A percentile compares a stretch with the other conserved stretches of the same genome.
These are phyloP conservation scores for Elsinoe perseae DNA, from an alignment of 2,329 filamentous ascomycete species.

Conservation along the genomic window DNA sequence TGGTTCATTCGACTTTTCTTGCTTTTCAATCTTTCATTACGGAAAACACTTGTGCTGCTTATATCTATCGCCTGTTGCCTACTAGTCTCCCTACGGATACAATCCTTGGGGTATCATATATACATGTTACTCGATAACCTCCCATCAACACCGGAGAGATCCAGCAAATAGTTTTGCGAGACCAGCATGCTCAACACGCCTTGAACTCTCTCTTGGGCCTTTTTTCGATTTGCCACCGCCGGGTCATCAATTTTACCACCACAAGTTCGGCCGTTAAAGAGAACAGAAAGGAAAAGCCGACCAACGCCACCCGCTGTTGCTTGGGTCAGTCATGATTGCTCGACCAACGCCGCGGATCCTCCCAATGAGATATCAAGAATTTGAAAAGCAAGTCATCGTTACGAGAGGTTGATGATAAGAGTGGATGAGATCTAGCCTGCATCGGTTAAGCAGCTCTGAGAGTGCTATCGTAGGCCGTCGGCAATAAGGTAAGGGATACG, in stretches of 20 bases:
- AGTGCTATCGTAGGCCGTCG: background rate
- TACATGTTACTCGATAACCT: slow-evolving; percentile 1
- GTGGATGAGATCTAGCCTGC: background rate
- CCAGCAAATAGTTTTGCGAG: background rate
- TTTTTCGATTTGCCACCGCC: background rate
- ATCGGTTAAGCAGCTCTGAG: background rate
- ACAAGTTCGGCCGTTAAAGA: slow-evolving; percentile 5
- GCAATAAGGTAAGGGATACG: background rate
- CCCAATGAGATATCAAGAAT: background rate
- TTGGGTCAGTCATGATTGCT: slow-evolving; percentile 33
- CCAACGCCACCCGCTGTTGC: slow-evolving; percentile 6
- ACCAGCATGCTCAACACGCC: background rate
- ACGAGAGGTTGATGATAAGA: background rate
- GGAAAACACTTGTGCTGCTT: background rate
- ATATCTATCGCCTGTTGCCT: slow-evolving; percentile 4
- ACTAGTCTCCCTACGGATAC: background rate
- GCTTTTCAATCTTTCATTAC: background rate
- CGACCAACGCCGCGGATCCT: slow-evolving; percentile 1
- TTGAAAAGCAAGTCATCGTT: background rate
- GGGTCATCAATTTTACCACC: background rate
- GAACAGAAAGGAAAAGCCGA: background rate
- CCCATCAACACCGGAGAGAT: background rate
- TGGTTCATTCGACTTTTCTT: background rate
- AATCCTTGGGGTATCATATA: slow-evolving; percentile 5
- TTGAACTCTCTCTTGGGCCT: background rate